These are phyloP conservation scores for Fomitopsis serialis DNA, from an alignment of 768 basidiomycete genomes.

Conservation along the genomic window DNA sequence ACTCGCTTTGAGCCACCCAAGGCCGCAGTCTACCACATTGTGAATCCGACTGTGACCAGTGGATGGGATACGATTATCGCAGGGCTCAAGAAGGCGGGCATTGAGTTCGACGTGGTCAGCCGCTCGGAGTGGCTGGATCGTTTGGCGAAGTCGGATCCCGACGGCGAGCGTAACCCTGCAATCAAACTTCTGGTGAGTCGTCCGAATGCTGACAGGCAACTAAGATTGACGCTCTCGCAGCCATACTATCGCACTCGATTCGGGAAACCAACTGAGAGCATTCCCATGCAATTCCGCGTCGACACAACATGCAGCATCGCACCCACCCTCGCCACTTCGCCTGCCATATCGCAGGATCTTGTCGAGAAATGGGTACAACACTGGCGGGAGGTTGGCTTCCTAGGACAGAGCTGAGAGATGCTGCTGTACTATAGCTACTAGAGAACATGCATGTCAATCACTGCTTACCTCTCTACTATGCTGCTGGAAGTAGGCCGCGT, in stretches of 20 bases:
- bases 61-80: constrained; percentile 37
- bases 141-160: constrained; percentile 30
- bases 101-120: constrained; percentile 35
- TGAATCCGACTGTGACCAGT: constrained; percentile 27
- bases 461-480: no score
- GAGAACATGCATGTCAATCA: no score
- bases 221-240: constrained; percentile 12
- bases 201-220: constrained; percentile 6
- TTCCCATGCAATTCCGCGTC: constrained; percentile 32
- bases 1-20: constrained; percentile 4
- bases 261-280: constrained; percentile 10
- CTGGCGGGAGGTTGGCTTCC: constrained; percentile 38
- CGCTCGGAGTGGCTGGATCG: constrained; percentile 32
- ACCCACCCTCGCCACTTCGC: constrained; percentile 26
- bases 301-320: constrained; percentile 27
- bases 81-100: constrained; percentile 30
- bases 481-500: no score
- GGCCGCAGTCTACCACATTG: constrained; percentile 32
- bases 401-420: background rate
- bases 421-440: no score
- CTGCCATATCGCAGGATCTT: constrained; percentile 26
- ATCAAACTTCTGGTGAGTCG: constrained; percentile 34
- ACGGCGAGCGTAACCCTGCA: constrained; percentile 35
- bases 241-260: constrained; percentile 30
- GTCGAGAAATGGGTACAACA: constrained; percentile 37